A percentile compares a stretch with the other conserved stretches of the same genome.
Conservation (phyloP, 148 eudicot species). For the Cornus controversa region DNA sequence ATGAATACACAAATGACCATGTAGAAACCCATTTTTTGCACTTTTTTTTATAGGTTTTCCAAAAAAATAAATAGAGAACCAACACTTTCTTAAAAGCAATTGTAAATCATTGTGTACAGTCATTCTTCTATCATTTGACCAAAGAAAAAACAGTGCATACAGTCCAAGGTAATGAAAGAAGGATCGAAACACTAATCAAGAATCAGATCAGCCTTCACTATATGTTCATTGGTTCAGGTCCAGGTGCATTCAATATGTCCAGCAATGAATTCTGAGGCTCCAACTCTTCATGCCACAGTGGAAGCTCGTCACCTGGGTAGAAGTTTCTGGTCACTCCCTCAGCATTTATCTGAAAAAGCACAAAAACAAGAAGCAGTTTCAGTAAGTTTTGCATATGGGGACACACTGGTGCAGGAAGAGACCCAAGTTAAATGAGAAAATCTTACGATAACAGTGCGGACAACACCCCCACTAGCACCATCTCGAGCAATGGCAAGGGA, state of each 20-base stretch:
- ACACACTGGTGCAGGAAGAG: not conserved
- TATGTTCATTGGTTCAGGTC: slow-evolving; percentile 58
- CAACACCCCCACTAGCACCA: slow-evolving; percentile 98
- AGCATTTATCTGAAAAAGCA: slow-evolving; percentile 53
- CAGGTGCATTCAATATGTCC: slow-evolving; percentile 50
- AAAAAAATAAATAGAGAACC: too few relatives aligned
- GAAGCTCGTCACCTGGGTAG: slow-evolving; percentile 73
- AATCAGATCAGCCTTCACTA: not conserved
- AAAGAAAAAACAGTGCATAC: not conserved
- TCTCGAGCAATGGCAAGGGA: slow-evolving; percentile 98
- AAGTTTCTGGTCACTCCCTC: slow-evolving; percentile 76
- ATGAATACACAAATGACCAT: too few relatives aligned
- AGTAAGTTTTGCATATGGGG: not conserved
- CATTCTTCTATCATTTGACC: too few relatives aligned
- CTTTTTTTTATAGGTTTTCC: too few relatives aligned
- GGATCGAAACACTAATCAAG: not conserved
- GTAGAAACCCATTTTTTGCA: too few relatives aligned
- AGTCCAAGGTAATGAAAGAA: not conserved
- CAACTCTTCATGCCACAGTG: slow-evolving; percentile 82
- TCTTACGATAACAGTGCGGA: slow-evolving; percentile 87
- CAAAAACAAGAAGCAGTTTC: not conserved
- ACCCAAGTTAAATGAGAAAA: not conserved
- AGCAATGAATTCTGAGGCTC: slow-evolving; percentile 65
- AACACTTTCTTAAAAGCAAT: too few relatives aligned
- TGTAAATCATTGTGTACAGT: too few relatives aligned